Evolutionary conservation across 331 rosid genomes (phyloP), one percentile per base, ranked within the genome.

Genomic region (Pyrus hybrid): DNA sequence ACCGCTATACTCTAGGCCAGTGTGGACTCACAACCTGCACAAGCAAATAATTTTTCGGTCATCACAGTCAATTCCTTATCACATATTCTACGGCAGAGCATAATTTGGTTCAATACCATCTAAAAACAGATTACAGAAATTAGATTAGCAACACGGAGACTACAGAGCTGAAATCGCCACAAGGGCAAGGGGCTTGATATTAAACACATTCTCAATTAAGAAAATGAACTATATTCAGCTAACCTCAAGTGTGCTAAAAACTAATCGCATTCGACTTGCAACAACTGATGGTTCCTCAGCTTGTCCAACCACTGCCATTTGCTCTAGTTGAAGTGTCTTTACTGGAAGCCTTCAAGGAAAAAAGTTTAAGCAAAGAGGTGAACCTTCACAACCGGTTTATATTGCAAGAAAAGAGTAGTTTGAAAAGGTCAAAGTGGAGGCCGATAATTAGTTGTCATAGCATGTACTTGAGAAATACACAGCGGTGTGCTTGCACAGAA

Each of bases 21-120:
- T 94, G 97, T 60, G 99, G 99, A 87, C 97, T 94, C 83, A 92
- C 99, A 12, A 87, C 96, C 99, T 94, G 93, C 89, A 86, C 33
- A 64, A 77, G 63, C 64, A 73, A 70, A 71, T 53, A 51, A 25
- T 1, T 65, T 4, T 49, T 69, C 30, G 20, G 47, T 20, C 58
- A 51, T 30, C 43, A 26, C 47, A 41, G 47, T 41, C 47, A 11
- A 41, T 10, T 41, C 47, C 47, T 41, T 11, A 41, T 41, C 14
- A 11, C 14, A 41, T 41, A 11, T 41, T 41, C 47, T 41, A 41
- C 5, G 47, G 47, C 47, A 41, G 47, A 11, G 14, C 47, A 5
- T 41, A 41, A 1, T 41, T 11, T 41, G 47, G 14, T 41, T 3
- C 0, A 0, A 41, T 41, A 41, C 47, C 13, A 41, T 41, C 47